These are phyloP conservation scores for Camellia oleifera DNA, from an alignment of 179 eudicot genomes.

Conservation along the genomic window DNA sequence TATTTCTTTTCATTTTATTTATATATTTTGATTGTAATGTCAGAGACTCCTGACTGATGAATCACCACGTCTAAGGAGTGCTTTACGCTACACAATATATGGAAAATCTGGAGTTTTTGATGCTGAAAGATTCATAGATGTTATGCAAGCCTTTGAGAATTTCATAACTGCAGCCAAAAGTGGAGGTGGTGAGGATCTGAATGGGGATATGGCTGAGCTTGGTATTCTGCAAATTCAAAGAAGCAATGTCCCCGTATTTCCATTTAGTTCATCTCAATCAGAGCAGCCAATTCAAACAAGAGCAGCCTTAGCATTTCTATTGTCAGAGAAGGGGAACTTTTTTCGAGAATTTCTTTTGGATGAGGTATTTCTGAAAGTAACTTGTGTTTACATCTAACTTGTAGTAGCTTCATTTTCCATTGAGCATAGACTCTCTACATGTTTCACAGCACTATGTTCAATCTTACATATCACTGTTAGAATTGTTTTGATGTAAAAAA, in stretches of 20 bases:
- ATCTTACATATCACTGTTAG: not conserved
- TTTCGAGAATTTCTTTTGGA: constrained; percentile 95
- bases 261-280: constrained; percentile 34
- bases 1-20: constrained; percentile 3
- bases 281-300: constrained; percentile 78
- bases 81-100: constrained; percentile 91
- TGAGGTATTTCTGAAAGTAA: constrained; percentile 49
- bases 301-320: constrained; percentile 79
- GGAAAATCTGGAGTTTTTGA: constrained; percentile 96
- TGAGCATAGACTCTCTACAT: not conserved
- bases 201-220: constrained; percentile 92
- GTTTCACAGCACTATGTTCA: constrained; percentile 3
- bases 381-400: not conserved
- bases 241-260: constrained; percentile 31
- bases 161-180: constrained; percentile 94
- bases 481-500: not conserved
- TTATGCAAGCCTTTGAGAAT: constrained; percentile 98
- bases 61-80: constrained; percentile 88
- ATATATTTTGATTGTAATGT: constrained; percentile 9
- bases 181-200: constrained; percentile 88
- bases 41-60: constrained; percentile 98
- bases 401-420: not conserved
- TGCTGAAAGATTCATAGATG: constrained; percentile 97
- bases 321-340: constrained; percentile 91
- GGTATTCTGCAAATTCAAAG: constrained; percentile 68